Evolutionary conservation across 164 flowering plant genomes (phyloP), one percentile per base, ranked within the genome.

Genomic region (Dillenia turbinata): DNA sequence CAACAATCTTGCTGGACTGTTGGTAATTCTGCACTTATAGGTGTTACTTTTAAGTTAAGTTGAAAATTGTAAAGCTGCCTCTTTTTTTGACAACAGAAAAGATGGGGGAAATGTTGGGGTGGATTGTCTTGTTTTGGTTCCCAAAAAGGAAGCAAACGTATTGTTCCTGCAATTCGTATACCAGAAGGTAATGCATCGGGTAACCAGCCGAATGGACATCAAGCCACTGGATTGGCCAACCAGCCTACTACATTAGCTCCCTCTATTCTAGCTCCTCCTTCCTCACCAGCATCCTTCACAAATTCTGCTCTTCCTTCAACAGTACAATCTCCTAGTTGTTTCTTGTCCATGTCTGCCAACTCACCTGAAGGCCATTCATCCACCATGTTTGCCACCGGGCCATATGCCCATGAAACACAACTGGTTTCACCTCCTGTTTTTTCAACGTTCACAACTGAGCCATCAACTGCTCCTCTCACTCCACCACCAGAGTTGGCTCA

Each of bases 381-480:
- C 15, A 78, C 84, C 12, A 89, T 90, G 88, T 94, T 62, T 75
- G 91, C 87, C 11, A 85, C 93, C 10, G 98, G 98, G 19, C 98
- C 98, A 8, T 94, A 94, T 76, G 98, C 97, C 54, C 79, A 89
- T 67, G 98, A 94, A 57, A 85, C 93, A 2, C 98, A 94, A 59
- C 82, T 89, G 40, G 97, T 94, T 55, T 89, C 99, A 43, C 99
- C 99, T 60, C 99, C 99, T 60, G 99, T 86, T 54, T 89, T 94
- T 73, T 94, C 99, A 47, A 87, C 96, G 50, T 94, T 81, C 72
- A 94, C 97, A 52, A 94, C 98, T 51, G 97, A 90, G 72, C 97
- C 96, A 60, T 90, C 98, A 10, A 93, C 97, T 61, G 98, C 98
- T 69, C 96, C 98, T 60, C 74, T 87, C 49, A 93, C 98, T 47